Percentiles rank a stretch among this genome's conserved stretches.
Evolutionary conservation across 192 early-diverging fungal genomes (phyloP).

Genomic region (Dissophora ornata): DNA sequence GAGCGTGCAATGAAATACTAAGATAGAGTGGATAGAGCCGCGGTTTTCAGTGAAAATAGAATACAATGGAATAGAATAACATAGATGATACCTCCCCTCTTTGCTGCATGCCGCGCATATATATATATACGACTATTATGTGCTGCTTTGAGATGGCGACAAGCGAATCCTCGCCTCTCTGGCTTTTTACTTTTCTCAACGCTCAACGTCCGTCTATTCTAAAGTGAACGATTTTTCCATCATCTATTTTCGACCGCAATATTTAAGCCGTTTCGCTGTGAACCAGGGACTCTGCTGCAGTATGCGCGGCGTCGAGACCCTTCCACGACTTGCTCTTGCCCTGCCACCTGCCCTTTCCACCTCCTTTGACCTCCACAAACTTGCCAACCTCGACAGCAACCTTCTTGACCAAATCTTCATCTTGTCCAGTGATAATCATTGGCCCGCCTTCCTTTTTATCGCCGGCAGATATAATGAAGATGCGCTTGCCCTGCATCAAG

Average conservation of each 20-base stretch:
- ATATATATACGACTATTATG: too few species aligned
- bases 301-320: slow-evolving; percentile 44
- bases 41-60: too few species aligned
- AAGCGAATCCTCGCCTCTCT: too few species aligned
- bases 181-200: too few species aligned
- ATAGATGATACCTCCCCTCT: neutral
- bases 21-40: too few species aligned
- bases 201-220: too few species aligned
- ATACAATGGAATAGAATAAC: neutral
- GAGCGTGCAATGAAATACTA: slow-evolving; percentile 82
- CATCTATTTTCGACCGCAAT: too few species aligned
- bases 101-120: neutral
- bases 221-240: too few species aligned
- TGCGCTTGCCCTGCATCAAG: slow-evolving; percentile 23
- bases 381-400: slow-evolving; percentile 31
- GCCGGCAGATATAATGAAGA: slow-evolving; percentile 56
- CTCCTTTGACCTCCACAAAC: slow-evolving; percentile 58
- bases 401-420: slow-evolving; percentile 54
- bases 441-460: slow-evolving; percentile 57
- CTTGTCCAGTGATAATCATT: slow-evolving; percentile 54
- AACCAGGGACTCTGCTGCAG: slow-evolving; percentile 23
- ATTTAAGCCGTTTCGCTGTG: slow-evolving; percentile 2
- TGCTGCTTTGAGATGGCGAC: too few species aligned
- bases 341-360: slow-evolving; percentile 63
- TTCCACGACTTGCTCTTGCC: slow-evolving; percentile 61